Conservation (phyloP, 495 filamentous ascomycete genomes). For the Aspergillus baeticus region DNA sequence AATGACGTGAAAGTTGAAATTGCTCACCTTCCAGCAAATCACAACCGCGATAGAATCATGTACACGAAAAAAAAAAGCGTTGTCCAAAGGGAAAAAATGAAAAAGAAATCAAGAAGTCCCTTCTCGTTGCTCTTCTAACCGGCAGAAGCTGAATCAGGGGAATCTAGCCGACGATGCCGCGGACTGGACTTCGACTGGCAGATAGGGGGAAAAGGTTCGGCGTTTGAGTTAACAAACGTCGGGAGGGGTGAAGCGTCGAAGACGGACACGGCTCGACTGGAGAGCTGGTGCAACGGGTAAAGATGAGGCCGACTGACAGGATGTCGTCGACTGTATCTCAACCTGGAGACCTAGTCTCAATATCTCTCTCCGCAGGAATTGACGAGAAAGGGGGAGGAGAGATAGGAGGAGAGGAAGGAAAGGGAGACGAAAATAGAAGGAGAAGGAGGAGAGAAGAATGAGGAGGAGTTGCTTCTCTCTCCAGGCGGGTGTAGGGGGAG, state of each 20-base stretch:
- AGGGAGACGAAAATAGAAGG: slow-evolving; percentile 46
- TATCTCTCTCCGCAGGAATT: slow-evolving; percentile 47
- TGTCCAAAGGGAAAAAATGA: slow-evolving; percentile 17
- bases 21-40: slow-evolving; percentile 35
- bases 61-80: slow-evolving; percentile 24
- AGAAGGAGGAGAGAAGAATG: slow-evolving; percentile 57
- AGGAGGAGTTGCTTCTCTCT: slow-evolving; percentile 44
- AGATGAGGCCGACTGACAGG: slow-evolving; percentile 38
- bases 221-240: slow-evolving; percentile 53
- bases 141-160: slow-evolving; percentile 46
- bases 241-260: slow-evolving; percentile 37
- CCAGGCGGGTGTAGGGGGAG: slow-evolving; percentile 48
- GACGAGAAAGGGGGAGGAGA: slow-evolving; percentile 52
- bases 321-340: slow-evolving; percentile 26
- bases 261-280: slow-evolving; percentile 47
- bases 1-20: slow-evolving; percentile 8
- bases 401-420: slow-evolving; percentile 47
- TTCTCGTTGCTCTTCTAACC: slow-evolving; percentile 47
- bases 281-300: slow-evolving; percentile 35
- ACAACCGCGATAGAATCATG: slow-evolving; percentile 32
- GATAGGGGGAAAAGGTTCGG: slow-evolving; percentile 30
- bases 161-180: slow-evolving; percentile 35
- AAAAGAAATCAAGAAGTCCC: slow-evolving; percentile 30
- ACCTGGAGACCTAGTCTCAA: slow-evolving; percentile 38
- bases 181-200: slow-evolving; percentile 39